Percentiles rank a stretch among this genome's conserved stretches.
These are phyloP conservation scores for Biscogniauxia mediterranea DNA, from an alignment of 2,329 filamentous ascomycete genomes.

Conservation along the genomic window DNA sequence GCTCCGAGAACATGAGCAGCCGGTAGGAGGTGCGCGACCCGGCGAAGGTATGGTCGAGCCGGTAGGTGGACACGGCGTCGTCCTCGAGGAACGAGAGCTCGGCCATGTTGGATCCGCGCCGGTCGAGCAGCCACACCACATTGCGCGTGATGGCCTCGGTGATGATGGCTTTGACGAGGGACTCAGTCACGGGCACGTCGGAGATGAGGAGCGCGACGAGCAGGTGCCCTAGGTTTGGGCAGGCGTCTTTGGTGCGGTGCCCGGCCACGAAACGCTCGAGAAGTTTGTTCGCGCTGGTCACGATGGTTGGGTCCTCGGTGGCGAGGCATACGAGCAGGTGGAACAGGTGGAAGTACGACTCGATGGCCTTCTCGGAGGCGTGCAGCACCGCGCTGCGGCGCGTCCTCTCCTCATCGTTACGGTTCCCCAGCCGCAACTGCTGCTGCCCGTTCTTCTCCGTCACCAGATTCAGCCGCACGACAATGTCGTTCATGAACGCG, in stretches of 20 bases:
- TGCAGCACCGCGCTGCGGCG: conserved; percentile 44
- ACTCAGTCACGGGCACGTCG: conserved; percentile 39
- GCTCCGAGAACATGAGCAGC: conserved; percentile 51
- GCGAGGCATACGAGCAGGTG: conserved; percentile 50
- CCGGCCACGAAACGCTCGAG: conserved; percentile 39
- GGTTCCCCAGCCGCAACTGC: no score
- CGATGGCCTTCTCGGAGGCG: conserved; percentile 52
- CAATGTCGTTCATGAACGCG: conserved; percentile 50
- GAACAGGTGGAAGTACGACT: conserved; percentile 52
- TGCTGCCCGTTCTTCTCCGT: conserved; percentile 26
- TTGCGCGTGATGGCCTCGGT: conserved; percentile 50
- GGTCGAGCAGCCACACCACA: conserved; percentile 50
- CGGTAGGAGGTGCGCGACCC: conserved; percentile 47
- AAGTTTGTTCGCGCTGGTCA: conserved; percentile 39
- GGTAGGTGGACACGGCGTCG: conserved; percentile 41
- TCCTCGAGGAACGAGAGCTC: conserved; percentile 48
- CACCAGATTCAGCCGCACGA: conserved; percentile 46
- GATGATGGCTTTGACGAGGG: conserved; percentile 42
- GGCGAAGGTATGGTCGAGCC: conserved; percentile 45
- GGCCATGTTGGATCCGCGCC: conserved; percentile 33
- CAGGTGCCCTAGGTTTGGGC: conserved; percentile 49
- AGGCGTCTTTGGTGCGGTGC: conserved; percentile 38
- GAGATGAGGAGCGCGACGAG: conserved; percentile 47
- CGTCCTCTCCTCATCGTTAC: no score
- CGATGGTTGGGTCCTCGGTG: conserved; percentile 34